These are phyloP conservation scores for Fusarium virguliforme DNA, from an alignment of 2,329 filamentous ascomycete genomes.

Conservation along the genomic window DNA sequence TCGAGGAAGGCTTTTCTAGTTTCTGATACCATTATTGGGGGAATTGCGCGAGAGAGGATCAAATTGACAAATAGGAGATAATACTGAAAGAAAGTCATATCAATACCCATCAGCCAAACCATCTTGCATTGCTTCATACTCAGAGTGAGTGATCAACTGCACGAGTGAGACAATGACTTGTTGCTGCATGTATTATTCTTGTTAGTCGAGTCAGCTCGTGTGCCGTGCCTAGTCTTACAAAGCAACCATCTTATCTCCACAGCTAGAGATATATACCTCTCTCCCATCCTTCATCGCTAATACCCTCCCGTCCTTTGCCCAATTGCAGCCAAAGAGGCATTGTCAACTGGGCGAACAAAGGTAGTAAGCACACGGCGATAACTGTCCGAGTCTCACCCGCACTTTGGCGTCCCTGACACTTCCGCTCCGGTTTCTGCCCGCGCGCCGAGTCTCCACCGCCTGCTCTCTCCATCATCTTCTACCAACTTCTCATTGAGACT, in stretches of 20 bases:
- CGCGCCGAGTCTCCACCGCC: neutral
- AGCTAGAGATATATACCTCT: constrained; percentile 2
- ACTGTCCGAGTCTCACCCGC: constrained; percentile 28
- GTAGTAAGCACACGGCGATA: constrained; percentile 35
- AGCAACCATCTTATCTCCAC: constrained; percentile 6
- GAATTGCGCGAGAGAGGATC: constrained; percentile 26
- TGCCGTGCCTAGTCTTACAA: constrained; percentile 4
- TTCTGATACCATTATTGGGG: neutral
- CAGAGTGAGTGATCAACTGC: neutral
- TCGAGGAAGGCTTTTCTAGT: constrained; percentile 5
- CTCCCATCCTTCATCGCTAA: neutral
- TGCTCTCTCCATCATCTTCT: constrained; percentile 24
- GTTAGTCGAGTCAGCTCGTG: constrained; percentile 7
- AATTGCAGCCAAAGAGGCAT: neutral
- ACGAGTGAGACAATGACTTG: constrained; percentile 6
- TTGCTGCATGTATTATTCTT: neutral
- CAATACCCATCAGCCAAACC: constrained; percentile 1
- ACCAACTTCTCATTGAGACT: constrained; percentile 25
- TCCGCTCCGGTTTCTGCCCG: neutral
- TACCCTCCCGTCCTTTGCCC: neutral
- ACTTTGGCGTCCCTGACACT: constrained; percentile 26
- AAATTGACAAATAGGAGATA: constrained; percentile 13
- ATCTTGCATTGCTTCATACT: neutral
- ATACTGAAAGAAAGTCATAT: neutral
- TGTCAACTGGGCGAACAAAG: neutral